Percentiles rank a stretch among this genome's conserved stretches.
Evolutionary conservation across 2,329 filamentous ascomycete genomes (phyloP).

Genomic region (Cercospora berteroae): DNA sequence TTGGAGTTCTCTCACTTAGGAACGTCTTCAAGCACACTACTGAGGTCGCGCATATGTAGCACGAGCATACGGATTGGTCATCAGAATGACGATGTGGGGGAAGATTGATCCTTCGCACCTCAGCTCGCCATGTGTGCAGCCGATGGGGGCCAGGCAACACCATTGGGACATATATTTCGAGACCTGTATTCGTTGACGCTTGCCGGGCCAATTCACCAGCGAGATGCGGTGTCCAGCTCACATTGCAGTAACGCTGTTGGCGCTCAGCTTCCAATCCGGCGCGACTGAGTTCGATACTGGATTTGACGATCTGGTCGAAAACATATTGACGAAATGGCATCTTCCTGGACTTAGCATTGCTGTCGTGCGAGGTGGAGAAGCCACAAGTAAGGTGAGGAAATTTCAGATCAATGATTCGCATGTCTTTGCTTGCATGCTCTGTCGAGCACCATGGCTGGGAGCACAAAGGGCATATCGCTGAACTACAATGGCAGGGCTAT

Average conservation of each 20-base stretch:
- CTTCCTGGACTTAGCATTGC: slow-evolving; percentile 18
- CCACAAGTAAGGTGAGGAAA: not conserved
- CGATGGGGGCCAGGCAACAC: not conserved
- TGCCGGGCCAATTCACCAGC: not conserved
- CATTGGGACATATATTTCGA: not conserved
- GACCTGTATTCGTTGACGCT: not conserved
- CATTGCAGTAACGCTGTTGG: not conserved
- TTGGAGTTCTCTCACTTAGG: too few species aligned
- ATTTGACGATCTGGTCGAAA: slow-evolving; percentile 10
- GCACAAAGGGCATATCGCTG: not conserved
- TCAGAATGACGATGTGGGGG: not conserved
- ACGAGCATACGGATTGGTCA: not conserved
- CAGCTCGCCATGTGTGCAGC: not conserved
- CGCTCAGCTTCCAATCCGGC: not conserved
- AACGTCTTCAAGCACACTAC: not conserved
- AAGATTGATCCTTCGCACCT: not conserved
- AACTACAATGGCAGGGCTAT: slow-evolving; percentile 10
- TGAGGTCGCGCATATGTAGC: not conserved
- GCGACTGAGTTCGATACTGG: not conserved
- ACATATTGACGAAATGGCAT: not conserved
- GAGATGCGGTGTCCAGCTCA: not conserved
- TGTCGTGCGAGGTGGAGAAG: not conserved
- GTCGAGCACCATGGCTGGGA: not conserved
- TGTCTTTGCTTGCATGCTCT: not conserved
- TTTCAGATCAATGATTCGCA: not conserved